Evolutionary conservation across 1,139 yeast species (phyloP), one percentile per base, ranked within the genome.

Genomic region (Meyerozyma athensensis): DNA sequence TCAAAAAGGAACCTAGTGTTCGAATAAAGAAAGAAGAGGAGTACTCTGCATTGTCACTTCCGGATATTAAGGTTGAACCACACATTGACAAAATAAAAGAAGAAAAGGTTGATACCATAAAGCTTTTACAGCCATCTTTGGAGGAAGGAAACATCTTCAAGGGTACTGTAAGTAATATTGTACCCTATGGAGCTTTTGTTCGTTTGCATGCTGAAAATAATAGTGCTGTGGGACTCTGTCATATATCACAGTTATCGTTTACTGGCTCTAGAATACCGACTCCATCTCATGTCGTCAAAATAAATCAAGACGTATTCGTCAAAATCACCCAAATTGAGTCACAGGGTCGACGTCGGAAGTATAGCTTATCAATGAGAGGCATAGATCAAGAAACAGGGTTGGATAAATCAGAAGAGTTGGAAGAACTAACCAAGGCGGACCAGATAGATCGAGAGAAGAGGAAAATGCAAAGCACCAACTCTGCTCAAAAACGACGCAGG

Each of bases 171-270:
- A 67, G 68, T 31, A 76, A 75, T 35, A 53, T 86, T 4, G 77
- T 80, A 17, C 58, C 73, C 2, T 90, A 78, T 58, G 97, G 98
- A 0, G 95, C 89, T 1, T 90, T 92, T 54, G 76, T 89, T 0
- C 55, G 76, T 5, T 24, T 61, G 42, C 40, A 53, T 35, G 44
- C 42, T 38, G 57, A 26, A 45, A 65, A 32, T 42, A 54, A 52
- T 44, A 59, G 33, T 46, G 54, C 40, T 26, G 58, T 61, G 30
- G 96, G 95, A 0, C 63, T 90, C 19, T 81, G 92, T 33, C 97
- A 90, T 54, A 72, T 86, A 0, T 85, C 96, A 0, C 81, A 81
- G 35, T 67, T 87, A 17, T 68, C 81, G 37, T 61, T 52, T 41
- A 66, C 63, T 42, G 66, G 61, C 5, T 52, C 65, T 2, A 63